These are phyloP conservation scores for Mycena floridula DNA, from an alignment of 768 basidiomycete species.

Conservation along the genomic window DNA sequence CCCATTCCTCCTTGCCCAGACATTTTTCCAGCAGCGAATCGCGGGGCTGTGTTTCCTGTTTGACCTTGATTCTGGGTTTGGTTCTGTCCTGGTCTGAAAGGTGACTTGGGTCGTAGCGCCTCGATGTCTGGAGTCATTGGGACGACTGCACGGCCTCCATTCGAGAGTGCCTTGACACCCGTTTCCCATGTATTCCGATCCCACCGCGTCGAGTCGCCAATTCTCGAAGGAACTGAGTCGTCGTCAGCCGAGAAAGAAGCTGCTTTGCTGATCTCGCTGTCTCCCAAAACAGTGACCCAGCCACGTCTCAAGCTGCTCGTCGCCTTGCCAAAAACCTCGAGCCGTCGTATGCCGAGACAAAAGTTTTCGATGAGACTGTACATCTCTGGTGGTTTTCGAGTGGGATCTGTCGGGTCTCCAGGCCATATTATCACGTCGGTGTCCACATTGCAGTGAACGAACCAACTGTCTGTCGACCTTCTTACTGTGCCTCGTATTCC, in stretches of 20 bases:
- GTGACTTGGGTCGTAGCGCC: constrained; percentile 79
- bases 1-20: no score
- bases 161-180: constrained; percentile 45
- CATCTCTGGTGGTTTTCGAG: constrained; percentile 89
- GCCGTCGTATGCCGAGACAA: constrained; percentile 85
- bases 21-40: constrained; percentile 9
- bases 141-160: constrained; percentile 54
- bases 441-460: constrained; percentile 98
- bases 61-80: constrained; percentile 6
- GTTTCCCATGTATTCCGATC: constrained; percentile 61
- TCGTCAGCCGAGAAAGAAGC: constrained; percentile 32
- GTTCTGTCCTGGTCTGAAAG: constrained; percentile 38
- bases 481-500: constrained; percentile 96
- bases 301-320: constrained; percentile 71
- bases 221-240: constrained; percentile 24
- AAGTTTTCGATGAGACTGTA: constrained; percentile 97
- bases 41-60: constrained; percentile 1
- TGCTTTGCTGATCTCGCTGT: constrained; percentile 49
- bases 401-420: constrained; percentile 80
- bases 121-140: constrained; percentile 80
- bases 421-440: constrained; percentile 98
- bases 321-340: constrained; percentile 80
- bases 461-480: constrained; percentile 90
- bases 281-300: constrained; percentile 84
- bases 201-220: constrained; percentile 44